Percentiles rank a stretch among this genome's conserved stretches.
These are phyloP conservation scores for Fusarium transvaalense DNA, from an alignment of 2,329 filamentous ascomycete genomes.

Conservation along the genomic window DNA sequence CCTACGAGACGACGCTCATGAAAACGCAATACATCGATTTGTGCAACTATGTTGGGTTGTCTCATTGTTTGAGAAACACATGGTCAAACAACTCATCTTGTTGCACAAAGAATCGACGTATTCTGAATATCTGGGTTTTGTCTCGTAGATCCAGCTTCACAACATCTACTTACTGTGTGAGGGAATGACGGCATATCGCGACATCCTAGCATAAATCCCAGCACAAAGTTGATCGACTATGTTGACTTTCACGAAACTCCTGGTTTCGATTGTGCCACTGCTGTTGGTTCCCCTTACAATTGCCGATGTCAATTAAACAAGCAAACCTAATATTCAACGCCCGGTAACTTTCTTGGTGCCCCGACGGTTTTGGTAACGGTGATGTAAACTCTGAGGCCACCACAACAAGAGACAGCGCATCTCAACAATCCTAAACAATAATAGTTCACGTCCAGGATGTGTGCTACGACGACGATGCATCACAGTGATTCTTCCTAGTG, in stretches of 20 bases:
- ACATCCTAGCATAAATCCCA: constrained; percentile 11
- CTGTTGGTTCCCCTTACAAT: neutral
- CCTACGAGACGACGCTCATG: constrained; percentile 13
- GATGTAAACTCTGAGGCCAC: constrained; percentile 1
- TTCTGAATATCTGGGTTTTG: neutral
- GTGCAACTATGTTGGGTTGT: neutral
- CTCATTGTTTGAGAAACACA: neutral
- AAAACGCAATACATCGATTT: constrained; percentile 3
- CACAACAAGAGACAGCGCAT: neutral
- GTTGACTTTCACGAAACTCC: neutral
- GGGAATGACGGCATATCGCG: constrained; percentile 31
- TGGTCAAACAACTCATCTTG: neutral
- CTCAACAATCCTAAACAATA: constrained; percentile 22
- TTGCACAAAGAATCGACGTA: neutral
- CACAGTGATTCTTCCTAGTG: constrained; percentile 6
- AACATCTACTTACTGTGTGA: neutral
- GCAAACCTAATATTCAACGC: neutral
- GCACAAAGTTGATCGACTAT: constrained; percentile 6
- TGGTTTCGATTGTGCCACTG: neutral
- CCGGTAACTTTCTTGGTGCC: neutral
- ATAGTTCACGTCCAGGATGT: constrained; percentile 16
- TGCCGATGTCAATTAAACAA: constrained; percentile 2
- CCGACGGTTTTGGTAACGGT: constrained; percentile 5
- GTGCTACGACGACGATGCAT: constrained; percentile 14
- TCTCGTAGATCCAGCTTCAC: neutral